Evolutionary conservation across 169 alveolate genomes (phyloP).

Genomic region (Plasmodium knowlesi): DNA sequence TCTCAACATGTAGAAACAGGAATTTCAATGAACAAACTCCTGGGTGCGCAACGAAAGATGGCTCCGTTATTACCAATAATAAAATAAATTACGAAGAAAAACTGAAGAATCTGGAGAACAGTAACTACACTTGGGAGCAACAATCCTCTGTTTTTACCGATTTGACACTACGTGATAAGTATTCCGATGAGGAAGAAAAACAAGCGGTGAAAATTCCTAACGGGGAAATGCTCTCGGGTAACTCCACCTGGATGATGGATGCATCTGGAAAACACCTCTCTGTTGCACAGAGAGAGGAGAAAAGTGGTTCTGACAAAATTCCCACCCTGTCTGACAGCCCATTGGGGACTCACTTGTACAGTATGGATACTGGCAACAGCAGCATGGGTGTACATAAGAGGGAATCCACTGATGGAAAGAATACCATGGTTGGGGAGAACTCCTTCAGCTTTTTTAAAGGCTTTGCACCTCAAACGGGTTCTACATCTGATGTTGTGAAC

Average conservation of each 20-base stretch:
- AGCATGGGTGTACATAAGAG: neutral
- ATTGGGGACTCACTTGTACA: neutral
- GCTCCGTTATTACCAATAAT: neutral
- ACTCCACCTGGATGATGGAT: neutral
- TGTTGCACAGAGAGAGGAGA: neutral
- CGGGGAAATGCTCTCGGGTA: neutral
- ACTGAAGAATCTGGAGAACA: neutral
- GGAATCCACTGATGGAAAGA: neutral
- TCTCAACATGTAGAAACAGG: constrained; percentile 3
- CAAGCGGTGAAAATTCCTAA: neutral
- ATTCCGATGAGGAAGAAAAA: neutral
- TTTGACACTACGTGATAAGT: neutral
- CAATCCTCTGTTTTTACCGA: neutral
- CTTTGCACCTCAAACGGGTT: neutral
- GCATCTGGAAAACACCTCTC: neutral
- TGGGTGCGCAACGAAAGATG: constrained; percentile 4
- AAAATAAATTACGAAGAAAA: neutral
- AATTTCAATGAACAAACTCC: neutral
- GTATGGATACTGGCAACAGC: neutral
- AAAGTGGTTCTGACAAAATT: neutral
- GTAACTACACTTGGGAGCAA: neutral
- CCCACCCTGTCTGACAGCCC: neutral
- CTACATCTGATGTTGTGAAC: neutral
- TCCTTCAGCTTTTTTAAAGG: constrained; percentile 6
- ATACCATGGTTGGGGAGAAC: neutral